phyloP scores from a whole-genome alignment of 1,139 yeast species.

The Suhomyces panamericanus region DNA sequence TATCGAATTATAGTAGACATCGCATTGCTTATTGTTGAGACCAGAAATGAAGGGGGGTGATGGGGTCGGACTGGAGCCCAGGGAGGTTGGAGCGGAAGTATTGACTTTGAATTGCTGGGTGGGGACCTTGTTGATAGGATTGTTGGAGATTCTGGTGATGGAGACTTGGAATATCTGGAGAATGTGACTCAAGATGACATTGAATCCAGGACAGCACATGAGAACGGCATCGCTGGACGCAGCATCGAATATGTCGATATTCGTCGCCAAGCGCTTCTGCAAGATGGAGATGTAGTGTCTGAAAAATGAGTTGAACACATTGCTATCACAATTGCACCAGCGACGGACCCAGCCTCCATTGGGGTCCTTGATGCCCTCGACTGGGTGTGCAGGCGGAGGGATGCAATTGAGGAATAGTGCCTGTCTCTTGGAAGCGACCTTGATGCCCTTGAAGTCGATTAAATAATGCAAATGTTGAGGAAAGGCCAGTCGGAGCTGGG shows the following conservation, averaged over 20 bases:
- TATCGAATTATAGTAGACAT: slow-evolving; percentile 38
- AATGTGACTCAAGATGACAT: slow-evolving; percentile 39
- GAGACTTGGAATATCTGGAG: slow-evolving; percentile 39
- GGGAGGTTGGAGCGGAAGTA: slow-evolving; percentile 1
- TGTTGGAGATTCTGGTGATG: slow-evolving; percentile 31
- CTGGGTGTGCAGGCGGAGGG: slow-evolving; percentile 56
- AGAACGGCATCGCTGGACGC: slow-evolving; percentile 7
- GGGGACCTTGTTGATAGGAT: slow-evolving; percentile 5
- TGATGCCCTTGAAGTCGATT: slow-evolving; percentile 37
- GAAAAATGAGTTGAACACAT: slow-evolving; percentile 68
- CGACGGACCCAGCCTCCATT: slow-evolving; percentile 68
- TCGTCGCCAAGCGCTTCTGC: slow-evolving; percentile 14
- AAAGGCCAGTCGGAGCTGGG: slow-evolving; percentile 21
- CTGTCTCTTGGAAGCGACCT: slow-evolving; percentile 22
- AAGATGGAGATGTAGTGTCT: slow-evolving; percentile 62
- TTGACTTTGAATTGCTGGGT: slow-evolving; percentile 6
- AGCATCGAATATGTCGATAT: slow-evolving; percentile 4
- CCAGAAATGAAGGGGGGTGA: slow-evolving; percentile 15
- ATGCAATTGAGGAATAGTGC: slow-evolving; percentile 35
- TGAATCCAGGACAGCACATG: slow-evolving; percentile 37
- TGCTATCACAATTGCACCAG: slow-evolving; percentile 58
- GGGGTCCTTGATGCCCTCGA: slow-evolving; percentile 57
- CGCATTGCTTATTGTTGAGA: slow-evolving; percentile 25
- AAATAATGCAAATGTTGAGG: slow-evolving; percentile 43
- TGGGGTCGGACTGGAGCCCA: slow-evolving; percentile 19